These are phyloP conservation scores for Ceratobasidium sp. DNA, from an alignment of 1,284 basidiomycete species.

Conservation along the genomic window DNA sequence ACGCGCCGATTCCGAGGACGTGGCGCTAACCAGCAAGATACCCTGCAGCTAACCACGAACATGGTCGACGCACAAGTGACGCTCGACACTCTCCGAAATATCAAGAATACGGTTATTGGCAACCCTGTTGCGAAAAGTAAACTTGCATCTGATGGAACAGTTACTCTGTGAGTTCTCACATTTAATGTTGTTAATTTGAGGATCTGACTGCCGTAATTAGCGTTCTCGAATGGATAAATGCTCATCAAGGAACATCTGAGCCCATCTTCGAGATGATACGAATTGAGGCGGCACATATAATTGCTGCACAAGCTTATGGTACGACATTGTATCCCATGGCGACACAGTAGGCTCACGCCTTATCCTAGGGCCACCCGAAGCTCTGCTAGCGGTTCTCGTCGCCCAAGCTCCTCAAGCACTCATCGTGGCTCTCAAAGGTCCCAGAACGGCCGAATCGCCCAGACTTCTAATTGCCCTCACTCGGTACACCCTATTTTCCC, in stretches of 20 bases:
- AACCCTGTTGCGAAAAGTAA: conserved; percentile 28
- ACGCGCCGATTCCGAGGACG: not conserved
- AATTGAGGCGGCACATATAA: conserved; percentile 37
- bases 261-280: conserved; percentile 35
- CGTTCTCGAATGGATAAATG: conserved; percentile 37
- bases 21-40: not conserved
- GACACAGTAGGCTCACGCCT: too few relatives aligned
- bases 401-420: conserved; percentile 38
- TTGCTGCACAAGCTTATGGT: conserved; percentile 41
- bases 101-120: conserved; percentile 39
- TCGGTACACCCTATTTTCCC: conserved; percentile 10
- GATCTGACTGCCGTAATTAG: not conserved
- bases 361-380: conserved; percentile 20
- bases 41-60: conserved; percentile 19
- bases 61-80: conserved; percentile 42
- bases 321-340: not conserved
- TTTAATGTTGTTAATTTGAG: not conserved
- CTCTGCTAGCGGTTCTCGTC: conserved; percentile 21
- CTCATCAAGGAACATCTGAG: conserved; percentile 9
- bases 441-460: not conserved
- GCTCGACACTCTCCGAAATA: conserved; percentile 28
- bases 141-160: conserved; percentile 35
- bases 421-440: conserved; percentile 13
- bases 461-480: conserved; percentile 10
- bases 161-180: not conserved